These are phyloP conservation scores for Dillenia suffruticosa DNA, from an alignment of 164 flowering plant species.

Conservation along the genomic window DNA sequence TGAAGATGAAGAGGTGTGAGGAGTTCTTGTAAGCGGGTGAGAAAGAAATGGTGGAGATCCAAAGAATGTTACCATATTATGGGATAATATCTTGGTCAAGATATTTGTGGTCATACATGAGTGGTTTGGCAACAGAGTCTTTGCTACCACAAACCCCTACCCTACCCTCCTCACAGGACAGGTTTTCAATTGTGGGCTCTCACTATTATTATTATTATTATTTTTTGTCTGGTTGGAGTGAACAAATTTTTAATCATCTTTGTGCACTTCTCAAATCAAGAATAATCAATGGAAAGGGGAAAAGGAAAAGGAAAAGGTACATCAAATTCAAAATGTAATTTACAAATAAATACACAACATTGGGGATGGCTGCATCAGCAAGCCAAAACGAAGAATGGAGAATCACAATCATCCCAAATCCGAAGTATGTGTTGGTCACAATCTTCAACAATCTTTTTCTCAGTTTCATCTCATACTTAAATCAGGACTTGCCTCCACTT, in stretches of 20 bases:
- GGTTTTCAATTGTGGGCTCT: too few relatives aligned
- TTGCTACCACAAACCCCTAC: conserved; percentile 12
- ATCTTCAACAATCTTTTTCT: conserved; percentile 20
- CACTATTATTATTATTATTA: too few relatives aligned
- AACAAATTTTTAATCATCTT: too few relatives aligned
- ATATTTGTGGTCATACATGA: too few relatives aligned
- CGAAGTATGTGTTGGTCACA: conserved; percentile 20
- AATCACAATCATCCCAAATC: conserved; percentile 20
- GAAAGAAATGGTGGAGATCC: conserved; percentile 46
- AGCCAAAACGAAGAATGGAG: conserved; percentile 19
- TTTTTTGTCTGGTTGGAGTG: too few relatives aligned
- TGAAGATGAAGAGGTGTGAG: conserved; percentile 39
- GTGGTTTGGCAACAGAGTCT: too few relatives aligned
- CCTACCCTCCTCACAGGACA: conserved; percentile 19
- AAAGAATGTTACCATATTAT: conserved; percentile 53
- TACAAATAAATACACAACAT: conserved; percentile 35
- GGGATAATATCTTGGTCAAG: neutral
- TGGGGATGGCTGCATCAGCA: conserved; percentile 18
- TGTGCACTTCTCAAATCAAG: too few relatives aligned
- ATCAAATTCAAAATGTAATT: conserved; percentile 21
- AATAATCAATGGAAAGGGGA: too few relatives aligned
- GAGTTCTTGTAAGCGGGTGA: conserved; percentile 38
- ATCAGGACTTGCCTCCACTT: conserved; percentile 3
- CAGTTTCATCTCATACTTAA: conserved; percentile 10
- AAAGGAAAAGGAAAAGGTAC: conserved; percentile 3